Evolutionary conservation across 1,139 yeast species (phyloP).

Genomic region (Diutina ranongensis): DNA sequence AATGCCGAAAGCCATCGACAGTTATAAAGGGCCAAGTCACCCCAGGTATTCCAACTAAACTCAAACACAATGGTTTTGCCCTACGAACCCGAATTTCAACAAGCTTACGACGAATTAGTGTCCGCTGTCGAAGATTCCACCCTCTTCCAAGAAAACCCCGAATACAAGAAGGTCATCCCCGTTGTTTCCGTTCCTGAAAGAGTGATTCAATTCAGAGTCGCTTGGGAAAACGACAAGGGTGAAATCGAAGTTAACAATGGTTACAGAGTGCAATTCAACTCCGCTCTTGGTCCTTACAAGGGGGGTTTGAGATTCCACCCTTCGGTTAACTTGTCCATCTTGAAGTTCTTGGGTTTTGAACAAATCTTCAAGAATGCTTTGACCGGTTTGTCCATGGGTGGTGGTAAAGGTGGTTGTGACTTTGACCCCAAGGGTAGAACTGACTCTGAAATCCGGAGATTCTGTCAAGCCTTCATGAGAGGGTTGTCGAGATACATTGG

Average conservation of each 20-base stretch:
- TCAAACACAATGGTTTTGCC: constrained; percentile 11
- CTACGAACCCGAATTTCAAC: constrained; percentile 94
- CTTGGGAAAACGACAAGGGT: constrained; percentile 95
- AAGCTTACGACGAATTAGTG: constrained; percentile 91
- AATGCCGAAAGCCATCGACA: not conserved
- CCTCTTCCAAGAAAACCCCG: constrained; percentile 79
- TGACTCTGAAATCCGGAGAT: constrained; percentile 89
- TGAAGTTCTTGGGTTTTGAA: constrained; percentile 95
- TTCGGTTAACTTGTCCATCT: constrained; percentile 84
- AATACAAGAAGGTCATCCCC: constrained; percentile 79
- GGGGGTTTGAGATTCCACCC: constrained; percentile 99
- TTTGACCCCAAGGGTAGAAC: constrained; percentile 94
- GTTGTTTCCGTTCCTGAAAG: constrained; percentile 94
- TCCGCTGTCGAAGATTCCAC: constrained; percentile 86
- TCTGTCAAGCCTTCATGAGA: constrained; percentile 92
- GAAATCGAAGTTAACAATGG: constrained; percentile 91
- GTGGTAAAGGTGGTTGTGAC: constrained; percentile 99
- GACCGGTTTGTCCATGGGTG: constrained; percentile 97
- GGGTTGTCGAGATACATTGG: constrained; percentile 95
- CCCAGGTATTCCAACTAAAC: not conserved
- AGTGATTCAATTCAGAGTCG: constrained; percentile 90
- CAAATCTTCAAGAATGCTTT: constrained; percentile 97
- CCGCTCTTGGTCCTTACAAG: constrained; percentile 97
- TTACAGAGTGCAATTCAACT: constrained; percentile 96
- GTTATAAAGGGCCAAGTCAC: not conserved